Conservation (phyloP, 176 grass and related monocot species). For the Rhipidocladum racemiflorum region DNA sequence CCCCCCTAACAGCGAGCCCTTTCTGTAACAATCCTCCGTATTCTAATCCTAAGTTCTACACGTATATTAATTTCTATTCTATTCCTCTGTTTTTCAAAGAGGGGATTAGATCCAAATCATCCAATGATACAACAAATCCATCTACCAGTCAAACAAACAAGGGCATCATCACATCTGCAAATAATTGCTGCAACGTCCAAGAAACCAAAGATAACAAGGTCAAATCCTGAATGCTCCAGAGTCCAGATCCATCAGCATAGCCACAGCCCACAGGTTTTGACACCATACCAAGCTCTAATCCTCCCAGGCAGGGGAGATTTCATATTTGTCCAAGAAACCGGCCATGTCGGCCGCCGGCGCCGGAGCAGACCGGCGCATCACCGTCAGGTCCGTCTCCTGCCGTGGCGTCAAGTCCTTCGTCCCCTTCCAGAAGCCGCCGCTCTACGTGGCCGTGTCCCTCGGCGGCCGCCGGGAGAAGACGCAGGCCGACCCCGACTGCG, state of each 20-base stretch:
- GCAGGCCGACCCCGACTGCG: slow-evolving; percentile 41
- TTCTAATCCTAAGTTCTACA: too few species aligned
- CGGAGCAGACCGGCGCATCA: slow-evolving; percentile 22
- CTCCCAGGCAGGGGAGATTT: neutral
- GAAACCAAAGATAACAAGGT: neutral
- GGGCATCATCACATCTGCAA: neutral
- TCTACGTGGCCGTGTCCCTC: slow-evolving; percentile 52
- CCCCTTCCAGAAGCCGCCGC: slow-evolving; percentile 56
- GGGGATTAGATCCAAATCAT: too few species aligned
- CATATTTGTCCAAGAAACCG: neutral
- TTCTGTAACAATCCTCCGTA: too few species aligned
- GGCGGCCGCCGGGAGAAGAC: slow-evolving; percentile 52
- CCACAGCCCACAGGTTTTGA: neutral
- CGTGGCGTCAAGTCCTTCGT: slow-evolving; percentile 49
- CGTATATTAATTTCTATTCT: too few species aligned
- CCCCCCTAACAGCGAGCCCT: too few species aligned
- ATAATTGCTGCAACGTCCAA: slow-evolving; percentile 1
- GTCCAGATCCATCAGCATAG: neutral
- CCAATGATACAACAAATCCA: neutral
- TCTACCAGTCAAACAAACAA: neutral
- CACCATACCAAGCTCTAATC: neutral
- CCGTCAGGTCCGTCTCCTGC: slow-evolving; percentile 53
- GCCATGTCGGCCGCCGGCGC: slow-evolving; percentile 26
- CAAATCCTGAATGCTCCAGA: neutral
- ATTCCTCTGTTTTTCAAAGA: too few species aligned